Conservation (phyloP, 2,329 filamentous ascomycete species). For the Trichoderma oligosporum region DNA sequence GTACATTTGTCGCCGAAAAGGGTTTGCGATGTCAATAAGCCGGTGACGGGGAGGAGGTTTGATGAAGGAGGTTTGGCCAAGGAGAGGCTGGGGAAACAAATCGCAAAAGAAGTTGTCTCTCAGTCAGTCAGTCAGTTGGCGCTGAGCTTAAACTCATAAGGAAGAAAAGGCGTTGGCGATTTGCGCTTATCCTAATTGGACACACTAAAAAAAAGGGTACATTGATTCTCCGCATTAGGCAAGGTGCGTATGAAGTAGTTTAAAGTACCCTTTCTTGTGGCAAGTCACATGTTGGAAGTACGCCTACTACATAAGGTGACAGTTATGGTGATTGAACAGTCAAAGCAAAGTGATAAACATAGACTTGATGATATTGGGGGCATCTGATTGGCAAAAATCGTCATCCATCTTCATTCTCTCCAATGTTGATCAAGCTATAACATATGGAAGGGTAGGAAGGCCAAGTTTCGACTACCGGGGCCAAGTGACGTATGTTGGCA, state of each 20-base stretch:
- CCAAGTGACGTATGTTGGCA: constrained; percentile 9
- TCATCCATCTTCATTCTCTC: background rate
- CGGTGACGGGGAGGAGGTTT: background rate
- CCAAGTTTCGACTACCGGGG: background rate
- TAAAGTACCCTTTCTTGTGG: no score
- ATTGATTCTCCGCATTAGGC: constrained; percentile 11
- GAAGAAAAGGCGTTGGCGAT: constrained; percentile 12
- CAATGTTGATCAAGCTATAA: background rate
- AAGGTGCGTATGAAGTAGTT: background rate
- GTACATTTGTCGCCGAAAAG: background rate
- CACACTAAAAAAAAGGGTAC: background rate
- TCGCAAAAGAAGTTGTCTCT: background rate
- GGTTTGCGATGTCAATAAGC: background rate
- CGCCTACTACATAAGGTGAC: no score
- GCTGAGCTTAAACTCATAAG: constrained; percentile 6
- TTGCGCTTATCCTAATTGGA: constrained; percentile 16
- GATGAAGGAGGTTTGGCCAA: background rate
- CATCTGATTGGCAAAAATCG: no score
- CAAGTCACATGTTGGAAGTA: no score
- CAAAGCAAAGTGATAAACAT: no score
- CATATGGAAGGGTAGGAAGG: no score
- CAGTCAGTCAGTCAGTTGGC: no score
- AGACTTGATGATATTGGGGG: no score
- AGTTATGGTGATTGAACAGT: no score
- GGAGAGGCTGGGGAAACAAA: background rate